Conservation (phyloP, 75 land plant species). For the Selaginella moellendorffii region DNA sequence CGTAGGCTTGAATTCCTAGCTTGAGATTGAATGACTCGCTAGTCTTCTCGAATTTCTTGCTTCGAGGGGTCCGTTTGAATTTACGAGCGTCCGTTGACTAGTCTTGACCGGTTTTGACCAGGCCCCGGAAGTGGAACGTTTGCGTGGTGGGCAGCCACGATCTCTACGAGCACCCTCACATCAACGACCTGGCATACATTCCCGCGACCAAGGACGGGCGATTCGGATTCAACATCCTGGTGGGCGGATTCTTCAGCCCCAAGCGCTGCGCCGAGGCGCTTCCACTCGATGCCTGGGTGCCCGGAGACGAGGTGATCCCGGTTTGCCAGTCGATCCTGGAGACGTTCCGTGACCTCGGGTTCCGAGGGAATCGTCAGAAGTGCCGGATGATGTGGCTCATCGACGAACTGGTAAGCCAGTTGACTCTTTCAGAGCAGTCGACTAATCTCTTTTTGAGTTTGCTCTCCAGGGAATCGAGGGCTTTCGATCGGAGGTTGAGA, state of each 20-base stretch:
- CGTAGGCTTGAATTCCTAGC: too few relatives aligned
- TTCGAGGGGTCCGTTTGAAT: too few relatives aligned
- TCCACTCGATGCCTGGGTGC: constrained; percentile 1
- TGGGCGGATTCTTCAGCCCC: constrained; percentile 53
- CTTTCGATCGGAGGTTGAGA: neutral
- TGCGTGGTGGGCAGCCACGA: constrained; percentile 90
- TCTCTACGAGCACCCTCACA: constrained; percentile 93
- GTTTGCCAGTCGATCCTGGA: neutral
- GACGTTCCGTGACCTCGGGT: constrained; percentile 3
- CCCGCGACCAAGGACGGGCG: constrained; percentile 73
- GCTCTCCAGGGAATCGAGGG: neutral
- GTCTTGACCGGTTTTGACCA: too few relatives aligned
- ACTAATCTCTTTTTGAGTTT: neutral
- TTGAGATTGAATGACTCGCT: too few relatives aligned
- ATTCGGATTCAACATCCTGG: constrained; percentile 85
- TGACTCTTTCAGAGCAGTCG: neutral
- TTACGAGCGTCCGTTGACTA: too few relatives aligned
- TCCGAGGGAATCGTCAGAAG: neutral
- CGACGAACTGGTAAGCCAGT: constrained; percentile 2
- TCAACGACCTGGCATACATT: constrained; percentile 95
- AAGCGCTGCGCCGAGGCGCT: neutral
- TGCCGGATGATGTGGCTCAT: constrained; percentile 5
- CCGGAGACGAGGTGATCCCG: constrained; percentile 1
- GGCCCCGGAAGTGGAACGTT: constrained; percentile 99
- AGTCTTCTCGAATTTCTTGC: too few relatives aligned